Evolutionary conservation across 208 protist genomes (phyloP), one percentile per base, ranked within the genome.

Genomic region (Trypanosoma theileri): DNA sequence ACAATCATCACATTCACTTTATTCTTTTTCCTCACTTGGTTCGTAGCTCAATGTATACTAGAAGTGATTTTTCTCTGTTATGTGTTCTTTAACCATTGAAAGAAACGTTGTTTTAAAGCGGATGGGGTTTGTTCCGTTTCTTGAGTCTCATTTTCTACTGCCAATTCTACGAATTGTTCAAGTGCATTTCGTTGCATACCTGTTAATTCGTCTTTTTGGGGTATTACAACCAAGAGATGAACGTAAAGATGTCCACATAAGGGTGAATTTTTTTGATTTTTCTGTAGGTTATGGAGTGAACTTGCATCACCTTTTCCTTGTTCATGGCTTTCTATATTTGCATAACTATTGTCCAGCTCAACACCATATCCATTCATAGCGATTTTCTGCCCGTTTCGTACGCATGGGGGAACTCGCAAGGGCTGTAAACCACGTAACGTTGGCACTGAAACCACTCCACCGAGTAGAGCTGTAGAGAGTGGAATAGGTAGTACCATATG

Each of bases 401-500:
- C 86, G 42, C 86, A 92, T 44, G 90, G 85, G 53, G 90, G 87
- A 13, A 96, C 80, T 17, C 78, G 86, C 57, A 93, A 57, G 12
- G 35, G 21, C 19, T 26, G 59, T 6, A 26, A 48, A 0, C 75
- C 80, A 11, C 46, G 56, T 40, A 93, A 60, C 3, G 83, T 89
- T 14, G 82, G 84, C 41, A 91, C 84, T 21, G 35, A 58, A n/a
- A 92, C 86, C 10, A 91, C 52, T 0, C 88, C 89, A 19, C 91
- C 91, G 2, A 96, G 79, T 28, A 95, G 69, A 35, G 89, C 85
- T 9, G 77, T 80, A 7, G 87, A 88, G 19, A 95, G 78, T 46
- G 86, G 81, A 54, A 97, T 57, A 16, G 89, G 92, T 50, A 95
- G 65, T 73, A 94, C 81, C 44, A 88, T 81, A 55, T 95, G 86